Base-by-base conservation (phyloP, 306 rosid species). In the Albizia julibrissin region DNA sequence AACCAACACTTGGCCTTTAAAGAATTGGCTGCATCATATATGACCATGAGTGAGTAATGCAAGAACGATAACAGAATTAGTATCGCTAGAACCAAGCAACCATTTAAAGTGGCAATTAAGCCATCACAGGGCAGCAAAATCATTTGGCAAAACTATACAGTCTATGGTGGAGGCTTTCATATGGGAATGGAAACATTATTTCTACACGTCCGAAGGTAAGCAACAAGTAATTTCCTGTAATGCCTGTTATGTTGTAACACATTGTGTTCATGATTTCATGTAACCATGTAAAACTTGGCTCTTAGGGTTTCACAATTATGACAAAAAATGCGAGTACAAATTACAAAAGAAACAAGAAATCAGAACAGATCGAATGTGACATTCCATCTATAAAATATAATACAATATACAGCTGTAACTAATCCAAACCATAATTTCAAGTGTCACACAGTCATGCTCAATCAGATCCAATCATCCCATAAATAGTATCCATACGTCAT, bases 1-100 rank as follows among this genome's bases (percentile, higher is more conserved):
- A 68, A 42, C 49, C 66, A 69, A 67, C 31, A 59, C 72, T 76
- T 76, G 47, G 49, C 72, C 81, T 69, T 43, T 43, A 69, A 76
- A 76, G 46, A 68, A 75, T 74, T 67, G 29, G 72, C 81, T 75
- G 85, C 16, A 82, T n/a, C 64, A 54, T 33, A 75, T 54, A 50
- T 42, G 52, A 46, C 34, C 64, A 68, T 8, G 5, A 46, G 56
- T 76, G 44, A 56, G 22, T 43, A 39, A 50, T 39, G 70, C 80
- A 75, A 67, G 69, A 65, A 66, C 33, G 9, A 39, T 37, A 22
- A 71, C 64, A 80, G 18, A 43, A 29, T 43, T 44, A 80, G 9
- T 8, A 44, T 9, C 26, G 3, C 54, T 3, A 39, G 62, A 74
- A 74, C 44, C 44, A 49, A 15, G 9, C 64, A 27, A 18, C 43